These are phyloP conservation scores for Kregervanrija pseudodelftensis DNA, from an alignment of 805 yeast genomes.

Conservation along the genomic window DNA sequence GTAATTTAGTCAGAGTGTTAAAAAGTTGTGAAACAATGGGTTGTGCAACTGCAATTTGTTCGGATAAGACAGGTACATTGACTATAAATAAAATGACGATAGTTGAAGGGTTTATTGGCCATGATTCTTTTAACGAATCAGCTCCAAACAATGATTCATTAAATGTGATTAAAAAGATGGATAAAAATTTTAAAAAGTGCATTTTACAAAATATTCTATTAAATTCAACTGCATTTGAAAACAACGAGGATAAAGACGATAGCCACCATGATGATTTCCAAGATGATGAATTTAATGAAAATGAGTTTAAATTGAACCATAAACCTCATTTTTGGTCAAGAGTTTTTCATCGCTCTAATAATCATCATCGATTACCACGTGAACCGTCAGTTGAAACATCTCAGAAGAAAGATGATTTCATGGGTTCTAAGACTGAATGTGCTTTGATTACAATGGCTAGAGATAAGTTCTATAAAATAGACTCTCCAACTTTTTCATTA, in stretches of 20 bases:
- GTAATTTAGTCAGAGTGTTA: constrained; percentile 88
- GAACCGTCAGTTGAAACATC: background rate
- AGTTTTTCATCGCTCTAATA: background rate
- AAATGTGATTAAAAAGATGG: constrained; percentile 2
- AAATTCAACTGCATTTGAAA: constrained; percentile 89
- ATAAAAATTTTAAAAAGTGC: constrained; percentile 1
- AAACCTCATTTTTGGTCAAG: background rate
- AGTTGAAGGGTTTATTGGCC: constrained; percentile 67
- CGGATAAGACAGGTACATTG: constrained; percentile 95
- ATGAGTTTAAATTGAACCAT: background rate
- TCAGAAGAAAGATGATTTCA: constrained; percentile 28
- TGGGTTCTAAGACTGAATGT: constrained; percentile 93
- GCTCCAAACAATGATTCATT: background rate
- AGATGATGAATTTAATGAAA: constrained; percentile 7
- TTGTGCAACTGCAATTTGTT: constrained; percentile 93
- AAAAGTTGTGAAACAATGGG: constrained; percentile 98
- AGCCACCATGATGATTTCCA: background rate
- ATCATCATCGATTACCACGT: background rate
- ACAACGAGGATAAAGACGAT: constrained; percentile 26
- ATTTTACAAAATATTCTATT: constrained; percentile 54
- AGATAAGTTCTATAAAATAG: constrained; percentile 41
- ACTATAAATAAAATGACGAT: constrained; percentile 93
- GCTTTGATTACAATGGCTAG: constrained; percentile 71
- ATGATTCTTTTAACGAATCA: constrained; percentile 14
- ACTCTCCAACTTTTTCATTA: constrained; percentile 27